Evolutionary conservation across 2,329 filamentous ascomycete genomes (phyloP).

Genomic region (Immersiporthe knoxdaviesiana): DNA sequence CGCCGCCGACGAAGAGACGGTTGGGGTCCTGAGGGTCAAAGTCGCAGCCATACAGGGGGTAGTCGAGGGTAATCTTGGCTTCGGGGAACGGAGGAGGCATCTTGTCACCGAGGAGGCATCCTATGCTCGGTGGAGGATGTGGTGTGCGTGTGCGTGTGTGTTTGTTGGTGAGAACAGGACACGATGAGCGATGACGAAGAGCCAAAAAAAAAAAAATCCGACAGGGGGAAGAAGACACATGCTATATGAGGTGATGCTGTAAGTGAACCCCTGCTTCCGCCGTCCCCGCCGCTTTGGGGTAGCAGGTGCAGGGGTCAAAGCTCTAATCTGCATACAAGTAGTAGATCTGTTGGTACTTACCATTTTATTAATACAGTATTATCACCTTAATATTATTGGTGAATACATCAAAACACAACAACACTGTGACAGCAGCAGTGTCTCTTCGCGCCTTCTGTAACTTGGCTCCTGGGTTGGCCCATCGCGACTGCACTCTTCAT

Average conservation of each 20-base stretch:
- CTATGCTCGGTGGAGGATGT: not conserved
- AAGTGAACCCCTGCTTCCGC: not conserved
- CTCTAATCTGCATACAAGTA: too few relatives aligned
- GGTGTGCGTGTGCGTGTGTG: not conserved
- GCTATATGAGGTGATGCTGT: not conserved
- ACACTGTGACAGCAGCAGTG: not conserved
- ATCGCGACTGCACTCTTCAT: not conserved
- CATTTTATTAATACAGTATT: too few relatives aligned
- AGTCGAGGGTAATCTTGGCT: slow-evolving; percentile 71
- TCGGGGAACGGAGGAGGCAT: slow-evolving; percentile 44
- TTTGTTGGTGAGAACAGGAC: slow-evolving; percentile 6
- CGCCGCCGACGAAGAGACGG: slow-evolving; percentile 81
- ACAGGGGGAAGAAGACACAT: not conserved
- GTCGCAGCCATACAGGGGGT: slow-evolving; percentile 84
- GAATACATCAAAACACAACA: too few relatives aligned
- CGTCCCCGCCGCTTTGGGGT: slow-evolving; percentile 1
- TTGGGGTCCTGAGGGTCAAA: slow-evolving; percentile 81
- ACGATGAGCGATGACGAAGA: slow-evolving; percentile 8
- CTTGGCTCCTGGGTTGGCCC: not conserved
- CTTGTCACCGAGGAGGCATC: slow-evolving; percentile 18
- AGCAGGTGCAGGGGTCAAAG: not conserved
- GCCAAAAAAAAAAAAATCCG: not conserved
- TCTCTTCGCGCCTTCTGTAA: not conserved
- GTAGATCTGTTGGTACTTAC: not conserved
- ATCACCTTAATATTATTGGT: too few relatives aligned